Evolutionary conservation across 1,139 yeast genomes (phyloP).

Genomic region (Nakaseomyces nivariensis): DNA sequence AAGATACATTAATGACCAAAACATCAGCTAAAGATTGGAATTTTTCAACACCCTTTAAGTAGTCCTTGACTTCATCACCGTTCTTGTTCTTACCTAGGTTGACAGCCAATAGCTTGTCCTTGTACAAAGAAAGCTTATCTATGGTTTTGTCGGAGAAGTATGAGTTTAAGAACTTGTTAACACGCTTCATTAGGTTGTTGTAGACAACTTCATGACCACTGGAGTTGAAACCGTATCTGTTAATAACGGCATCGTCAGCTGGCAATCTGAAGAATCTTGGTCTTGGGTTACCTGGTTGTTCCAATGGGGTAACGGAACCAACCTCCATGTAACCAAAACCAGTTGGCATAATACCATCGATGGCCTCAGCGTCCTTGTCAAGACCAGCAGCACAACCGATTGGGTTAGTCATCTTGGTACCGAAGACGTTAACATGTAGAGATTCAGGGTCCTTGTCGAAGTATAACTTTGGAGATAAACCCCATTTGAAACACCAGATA

Average conservation of each 20-base stretch:
- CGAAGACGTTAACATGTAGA: slow-evolving; percentile 55
- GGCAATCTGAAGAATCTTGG: slow-evolving; percentile 86
- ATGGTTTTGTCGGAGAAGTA: slow-evolving; percentile 20
- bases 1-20: slow-evolving; percentile 82
- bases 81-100: slow-evolving; percentile 87
- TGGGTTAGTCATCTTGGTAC: slow-evolving; percentile 56
- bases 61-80: slow-evolving; percentile 85
- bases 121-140: slow-evolving; percentile 46
- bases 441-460: slow-evolving; percentile 46
- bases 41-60: slow-evolving; percentile 69
- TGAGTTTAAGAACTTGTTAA: slow-evolving; percentile 33
- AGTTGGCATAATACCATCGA: slow-evolving; percentile 63
- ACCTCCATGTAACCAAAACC: slow-evolving; percentile 90
- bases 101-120: slow-evolving; percentile 62
- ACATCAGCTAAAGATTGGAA: slow-evolving; percentile 85
- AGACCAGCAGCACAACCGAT: slow-evolving; percentile 94
- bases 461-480: slow-evolving; percentile 53
- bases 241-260: slow-evolving; percentile 81
- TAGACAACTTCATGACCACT: slow-evolving; percentile 73
- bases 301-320: slow-evolving; percentile 85
- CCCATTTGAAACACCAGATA: slow-evolving; percentile 56
- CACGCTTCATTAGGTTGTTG: slow-evolving; percentile 53
- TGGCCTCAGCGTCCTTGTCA: slow-evolving; percentile 91
- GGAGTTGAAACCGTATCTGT: slow-evolving; percentile 91
- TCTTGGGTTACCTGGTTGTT: slow-evolving; percentile 88